Conservation (phyloP, 768 basidiomycete species). For the Hericium alpestre region DNA sequence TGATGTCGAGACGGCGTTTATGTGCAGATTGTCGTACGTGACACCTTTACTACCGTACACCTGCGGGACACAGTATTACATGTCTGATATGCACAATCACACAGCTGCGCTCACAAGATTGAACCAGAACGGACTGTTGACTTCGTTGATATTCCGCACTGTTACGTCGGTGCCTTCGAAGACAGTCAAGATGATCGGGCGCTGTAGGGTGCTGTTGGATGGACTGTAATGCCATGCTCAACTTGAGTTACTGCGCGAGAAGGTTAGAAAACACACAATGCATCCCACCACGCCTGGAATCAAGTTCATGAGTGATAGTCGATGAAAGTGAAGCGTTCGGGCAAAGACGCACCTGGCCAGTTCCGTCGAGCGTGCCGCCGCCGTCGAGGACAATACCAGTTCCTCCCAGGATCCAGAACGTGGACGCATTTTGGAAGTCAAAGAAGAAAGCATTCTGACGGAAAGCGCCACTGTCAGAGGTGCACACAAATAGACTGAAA, state of each 20-base stretch:
- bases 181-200: conserved; percentile 47
- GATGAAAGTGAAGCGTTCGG: background rate
- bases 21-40: conserved; percentile 34
- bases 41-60: conserved; percentile 40
- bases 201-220: conserved; percentile 33
- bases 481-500: background rate
- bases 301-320: background rate
- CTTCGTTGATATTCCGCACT: conserved; percentile 36
- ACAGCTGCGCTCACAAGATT: conserved; percentile 28
- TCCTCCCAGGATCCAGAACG: conserved; percentile 48
- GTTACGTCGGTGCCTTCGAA: conserved; percentile 39
- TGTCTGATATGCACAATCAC: background rate
- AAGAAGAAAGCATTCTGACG: conserved; percentile 40
- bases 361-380: conserved; percentile 55
- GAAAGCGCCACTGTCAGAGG: background rate
- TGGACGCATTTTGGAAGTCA: conserved; percentile 41
- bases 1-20: conserved; percentile 36
- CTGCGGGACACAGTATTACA: conserved; percentile 15
- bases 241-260: background rate
- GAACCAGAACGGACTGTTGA: conserved; percentile 43
- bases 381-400: conserved; percentile 39
- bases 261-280: conserved; percentile 25
- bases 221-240: conserved; percentile 20
- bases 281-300: conserved; percentile 43
- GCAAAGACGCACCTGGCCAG: conserved; percentile 38